A percentile compares a stretch with the other conserved stretches of the same genome.
phyloP scores from a whole-genome alignment of 176 grass and related monocot species.

The Miscanthus lutarioriparius region DNA sequence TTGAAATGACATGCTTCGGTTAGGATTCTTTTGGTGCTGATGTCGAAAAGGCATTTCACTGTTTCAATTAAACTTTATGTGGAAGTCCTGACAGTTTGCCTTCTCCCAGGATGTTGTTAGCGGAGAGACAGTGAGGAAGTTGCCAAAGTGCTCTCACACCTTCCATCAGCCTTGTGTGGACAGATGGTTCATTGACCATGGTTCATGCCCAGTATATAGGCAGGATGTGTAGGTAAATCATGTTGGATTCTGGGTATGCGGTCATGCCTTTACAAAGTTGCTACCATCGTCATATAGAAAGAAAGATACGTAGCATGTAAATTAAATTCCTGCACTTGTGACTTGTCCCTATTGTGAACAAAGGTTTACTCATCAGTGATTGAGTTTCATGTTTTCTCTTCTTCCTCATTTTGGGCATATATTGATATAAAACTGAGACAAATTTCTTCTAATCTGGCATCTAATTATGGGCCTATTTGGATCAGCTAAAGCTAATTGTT shows the following conservation, averaged over 20 bases:
- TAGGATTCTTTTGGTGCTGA: background rate
- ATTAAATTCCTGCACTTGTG: conserved; percentile 6
- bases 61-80: background rate
- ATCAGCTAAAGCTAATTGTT: background rate
- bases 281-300: conserved; percentile 8
- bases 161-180: conserved; percentile 79
- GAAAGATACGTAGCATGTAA: conserved; percentile 20
- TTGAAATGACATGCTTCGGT: background rate
- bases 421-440: background rate
- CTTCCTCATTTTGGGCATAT: background rate
- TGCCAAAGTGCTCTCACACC: conserved; percentile 66
- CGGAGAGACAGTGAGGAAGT: conserved; percentile 58
- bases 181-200: conserved; percentile 72
- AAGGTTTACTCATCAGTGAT: background rate
- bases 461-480: background rate
- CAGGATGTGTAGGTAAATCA: conserved; percentile 55
- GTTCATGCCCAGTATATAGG: conserved; percentile 79
- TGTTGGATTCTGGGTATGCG: background rate
- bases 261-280: background rate
- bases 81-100: background rate
- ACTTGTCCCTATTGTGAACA: conserved; percentile 7
- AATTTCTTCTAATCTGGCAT: background rate
- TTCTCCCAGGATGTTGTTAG: conserved; percentile 56
- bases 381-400: background rate
- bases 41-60: background rate